Conservation (phyloP, 129 eudicot species). For the Apium graveolens region DNA sequence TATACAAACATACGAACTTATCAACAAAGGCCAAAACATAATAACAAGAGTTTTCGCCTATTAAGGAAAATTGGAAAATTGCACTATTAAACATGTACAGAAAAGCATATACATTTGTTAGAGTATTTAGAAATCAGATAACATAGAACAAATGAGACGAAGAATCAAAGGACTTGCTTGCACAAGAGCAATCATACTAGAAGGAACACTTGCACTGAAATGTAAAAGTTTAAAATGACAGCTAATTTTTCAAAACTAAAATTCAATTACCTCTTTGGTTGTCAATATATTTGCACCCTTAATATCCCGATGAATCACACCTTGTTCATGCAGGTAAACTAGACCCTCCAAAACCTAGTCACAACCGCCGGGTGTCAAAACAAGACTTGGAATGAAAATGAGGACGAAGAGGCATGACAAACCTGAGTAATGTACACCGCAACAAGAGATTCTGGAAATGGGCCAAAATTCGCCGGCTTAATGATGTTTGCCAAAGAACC, state of each 20-base stretch:
- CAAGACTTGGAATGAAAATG: not conserved
- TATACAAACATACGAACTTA: no score
- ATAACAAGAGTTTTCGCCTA: no score
- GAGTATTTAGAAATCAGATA: not conserved
- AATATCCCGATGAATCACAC: slow-evolving; percentile 97
- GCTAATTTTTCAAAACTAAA: not conserved
- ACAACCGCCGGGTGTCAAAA: slow-evolving; percentile 4
- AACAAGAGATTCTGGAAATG: slow-evolving; percentile 91
- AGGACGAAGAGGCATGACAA: slow-evolving; percentile 17
- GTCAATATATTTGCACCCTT: slow-evolving; percentile 99
- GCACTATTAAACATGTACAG: no score
- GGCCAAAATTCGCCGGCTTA: slow-evolving; percentile 94
- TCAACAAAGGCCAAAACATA: no score
- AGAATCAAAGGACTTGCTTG: not conserved
- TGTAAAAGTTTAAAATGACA: not conserved
- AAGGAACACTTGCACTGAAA: not conserved
- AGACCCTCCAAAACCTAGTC: slow-evolving; percentile 87
- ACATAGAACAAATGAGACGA: not conserved
- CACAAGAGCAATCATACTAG: not conserved
- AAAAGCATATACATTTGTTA: no score
- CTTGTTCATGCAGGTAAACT: slow-evolving; percentile 97
- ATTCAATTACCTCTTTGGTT: slow-evolving; percentile 71
- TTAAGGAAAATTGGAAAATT: no score
- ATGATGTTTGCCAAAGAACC: slow-evolving; percentile 96
- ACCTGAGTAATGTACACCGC: slow-evolving; percentile 97